Base-by-base conservation (phyloP, 495 filamentous ascomycete genomes). In the Letharia lupina region DNA sequence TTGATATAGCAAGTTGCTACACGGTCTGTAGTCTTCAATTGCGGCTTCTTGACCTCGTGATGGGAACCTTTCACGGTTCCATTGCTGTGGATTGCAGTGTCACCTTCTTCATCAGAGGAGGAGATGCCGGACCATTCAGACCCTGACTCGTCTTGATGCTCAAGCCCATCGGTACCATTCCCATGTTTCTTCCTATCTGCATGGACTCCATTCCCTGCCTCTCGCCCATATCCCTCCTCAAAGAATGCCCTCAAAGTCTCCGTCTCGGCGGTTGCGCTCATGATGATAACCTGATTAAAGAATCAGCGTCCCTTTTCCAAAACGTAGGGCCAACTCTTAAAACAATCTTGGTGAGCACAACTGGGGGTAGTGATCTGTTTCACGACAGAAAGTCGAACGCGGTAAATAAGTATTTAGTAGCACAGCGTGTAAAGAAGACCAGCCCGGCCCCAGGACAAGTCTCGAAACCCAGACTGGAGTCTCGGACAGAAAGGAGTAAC, bases 251-350 rank as follows among this genome's bases (percentile, higher is more conserved):
- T 80, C 37, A 97, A 82, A 63, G 78, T 85, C 65, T 91, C 88
- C 68, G 94, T 85, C 74, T 97, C 91, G 23, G 91, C 89, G 20
- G 95, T 99, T 60, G 95, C 95, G 78, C 91, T 96, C 95, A 99
- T 99, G 69, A 97, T 84, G 20, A 95, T 83, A 13, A 96, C 87
- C 54, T 57, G 5, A 8, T 37, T 8, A 1, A 9, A 37, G 5
- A 9, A 2, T 57, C 16, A 57, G 54, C 7, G 2, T 37, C 0
- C 33, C 31, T 5, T 57, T 57, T 8, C 20, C 7, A 57, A 37
- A 16, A 12, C 3, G 11, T 20, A 18, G 15, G 31, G 54, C 16
- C 2, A 35, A 11, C 1, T 9, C 16, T 57, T 0, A 33, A 35
- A 7, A 16, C 23, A 9, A 10, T 20, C 39, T 9, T 20, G 20